Conservation (phyloP, 768 basidiomycete species). For the Rhodotorula taiwanensis region DNA sequence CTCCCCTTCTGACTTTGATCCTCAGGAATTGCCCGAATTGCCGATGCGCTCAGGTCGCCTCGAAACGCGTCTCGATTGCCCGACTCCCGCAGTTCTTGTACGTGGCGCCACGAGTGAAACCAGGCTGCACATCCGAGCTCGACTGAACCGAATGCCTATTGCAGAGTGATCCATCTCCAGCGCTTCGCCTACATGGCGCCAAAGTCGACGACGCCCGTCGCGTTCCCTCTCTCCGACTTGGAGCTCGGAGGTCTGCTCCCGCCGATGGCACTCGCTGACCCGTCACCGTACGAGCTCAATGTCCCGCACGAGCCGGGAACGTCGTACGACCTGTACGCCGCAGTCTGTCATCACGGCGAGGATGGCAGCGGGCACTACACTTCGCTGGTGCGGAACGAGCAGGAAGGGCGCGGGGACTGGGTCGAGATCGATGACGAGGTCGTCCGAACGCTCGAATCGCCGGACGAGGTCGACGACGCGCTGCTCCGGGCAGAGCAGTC, state of each 20-base stretch:
- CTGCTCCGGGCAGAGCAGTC: slow-evolving; percentile 49
- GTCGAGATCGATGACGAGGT: slow-evolving; percentile 86
- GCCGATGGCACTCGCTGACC: slow-evolving; percentile 40
- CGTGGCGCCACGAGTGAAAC: too few relatives aligned
- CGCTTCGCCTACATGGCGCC: slow-evolving; percentile 83
- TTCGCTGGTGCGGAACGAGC: slow-evolving; percentile 61
- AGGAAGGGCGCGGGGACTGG: slow-evolving; percentile 50
- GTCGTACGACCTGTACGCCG: slow-evolving; percentile 78
- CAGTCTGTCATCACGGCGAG: slow-evolving; percentile 83
- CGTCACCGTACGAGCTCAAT: neutral
- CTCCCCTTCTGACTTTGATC: too few relatives aligned
- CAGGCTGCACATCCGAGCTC: too few relatives aligned
- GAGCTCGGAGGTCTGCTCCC: slow-evolving; percentile 87
- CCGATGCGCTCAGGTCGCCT: slow-evolving; percentile 50
- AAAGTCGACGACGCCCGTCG: slow-evolving; percentile 85
- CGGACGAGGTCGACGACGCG: slow-evolving; percentile 56
- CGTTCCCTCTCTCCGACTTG: slow-evolving; percentile 80
- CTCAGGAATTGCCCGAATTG: slow-evolving; percentile 76
- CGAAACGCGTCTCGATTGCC: slow-evolving; percentile 52
- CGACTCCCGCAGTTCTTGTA: slow-evolving; percentile 77
- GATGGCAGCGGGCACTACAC: slow-evolving; percentile 74
- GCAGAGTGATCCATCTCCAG: slow-evolving; percentile 69
- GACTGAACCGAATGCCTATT: too few relatives aligned
- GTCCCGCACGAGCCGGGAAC: slow-evolving; percentile 10
- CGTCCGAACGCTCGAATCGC: slow-evolving; percentile 54